These are phyloP conservation scores for Blastobotrys chiropterorum DNA, from an alignment of 805 yeast genomes.

Conservation along the genomic window DNA sequence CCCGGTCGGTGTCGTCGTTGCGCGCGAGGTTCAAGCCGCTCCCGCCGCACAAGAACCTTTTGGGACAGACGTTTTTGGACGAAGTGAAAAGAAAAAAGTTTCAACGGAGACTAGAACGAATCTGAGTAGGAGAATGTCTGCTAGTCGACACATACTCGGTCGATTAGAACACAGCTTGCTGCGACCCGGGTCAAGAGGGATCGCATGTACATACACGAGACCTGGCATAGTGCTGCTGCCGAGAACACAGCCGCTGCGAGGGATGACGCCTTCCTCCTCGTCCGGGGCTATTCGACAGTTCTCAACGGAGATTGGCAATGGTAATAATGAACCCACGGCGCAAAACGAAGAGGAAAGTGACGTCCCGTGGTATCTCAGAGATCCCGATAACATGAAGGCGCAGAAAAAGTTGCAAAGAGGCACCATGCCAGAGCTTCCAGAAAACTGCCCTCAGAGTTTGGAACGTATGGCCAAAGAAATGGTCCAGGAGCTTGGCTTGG, in stretches of 20 bases:
- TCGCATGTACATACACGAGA: too few species aligned
- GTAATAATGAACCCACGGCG: too few species aligned
- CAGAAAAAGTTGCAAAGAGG: constrained; percentile 9
- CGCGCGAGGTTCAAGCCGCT: too few species aligned
- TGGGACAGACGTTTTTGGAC: background rate
- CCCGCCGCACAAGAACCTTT: background rate
- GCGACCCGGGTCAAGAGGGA: too few species aligned
- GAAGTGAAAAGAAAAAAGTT: background rate
- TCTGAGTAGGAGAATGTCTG: background rate
- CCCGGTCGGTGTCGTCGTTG: too few species aligned
- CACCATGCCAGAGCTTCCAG: constrained; percentile 54
- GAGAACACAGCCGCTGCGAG: too few species aligned
- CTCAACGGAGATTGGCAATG: too few species aligned
- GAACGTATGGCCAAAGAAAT: constrained; percentile 41
- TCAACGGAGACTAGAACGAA: too few species aligned
- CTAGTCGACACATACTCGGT: background rate
- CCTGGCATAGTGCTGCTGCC: too few species aligned
- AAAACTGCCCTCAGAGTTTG: constrained; percentile 48
- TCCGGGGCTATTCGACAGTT: too few species aligned
- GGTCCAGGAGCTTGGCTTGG: constrained; percentile 58
- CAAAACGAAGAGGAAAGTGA: background rate
- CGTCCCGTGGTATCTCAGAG: constrained; percentile 22
- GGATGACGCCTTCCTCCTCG: background rate
- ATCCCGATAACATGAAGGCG: constrained; percentile 11
- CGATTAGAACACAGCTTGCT: too few species aligned